Evolutionary conservation across 306 rosid genomes (phyloP).

Genomic region (Corylus heterophylla): DNA sequence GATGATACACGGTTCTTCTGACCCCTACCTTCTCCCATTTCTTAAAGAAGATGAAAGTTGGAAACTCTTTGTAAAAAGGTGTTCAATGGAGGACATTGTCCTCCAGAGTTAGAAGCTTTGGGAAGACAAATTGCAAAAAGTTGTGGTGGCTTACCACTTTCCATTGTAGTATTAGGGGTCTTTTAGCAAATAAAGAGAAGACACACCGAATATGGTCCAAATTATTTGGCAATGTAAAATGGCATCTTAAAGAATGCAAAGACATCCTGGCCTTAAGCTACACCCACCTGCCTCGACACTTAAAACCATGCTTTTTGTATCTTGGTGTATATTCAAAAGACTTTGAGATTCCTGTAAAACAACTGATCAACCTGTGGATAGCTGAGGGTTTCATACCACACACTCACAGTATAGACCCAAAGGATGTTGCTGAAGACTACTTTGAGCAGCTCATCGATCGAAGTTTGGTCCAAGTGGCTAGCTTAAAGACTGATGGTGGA

Average conservation of each 20-base stretch:
- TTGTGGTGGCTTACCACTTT: background rate
- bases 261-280: background rate
- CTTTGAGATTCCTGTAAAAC: constrained; percentile 19
- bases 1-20: background rate
- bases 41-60: constrained; percentile 28
- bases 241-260: constrained; percentile 11
- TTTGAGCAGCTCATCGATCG: background rate
- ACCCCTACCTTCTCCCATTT: background rate
- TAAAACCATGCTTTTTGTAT: constrained; percentile 33
- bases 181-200: background rate
- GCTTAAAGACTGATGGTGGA: background rate
- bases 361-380: constrained; percentile 3
- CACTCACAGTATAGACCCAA: background rate
- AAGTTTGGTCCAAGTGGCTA: constrained; percentile 6
- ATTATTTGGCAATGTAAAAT: constrained; percentile 17
- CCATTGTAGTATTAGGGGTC: background rate
- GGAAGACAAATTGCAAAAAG: background rate
- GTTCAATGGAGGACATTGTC: background rate
- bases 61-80: constrained; percentile 23
- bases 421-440: constrained; percentile 2
- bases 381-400: constrained; percentile 18
- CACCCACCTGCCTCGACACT: constrained; percentile 7
- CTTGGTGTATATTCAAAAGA: constrained; percentile 30
- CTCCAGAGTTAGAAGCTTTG: background rate
- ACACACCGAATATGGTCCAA: constrained; percentile 15